These are phyloP conservation scores for Ramularia collo-cygni DNA, from an alignment of 2,329 filamentous ascomycete genomes.

Conservation along the genomic window DNA sequence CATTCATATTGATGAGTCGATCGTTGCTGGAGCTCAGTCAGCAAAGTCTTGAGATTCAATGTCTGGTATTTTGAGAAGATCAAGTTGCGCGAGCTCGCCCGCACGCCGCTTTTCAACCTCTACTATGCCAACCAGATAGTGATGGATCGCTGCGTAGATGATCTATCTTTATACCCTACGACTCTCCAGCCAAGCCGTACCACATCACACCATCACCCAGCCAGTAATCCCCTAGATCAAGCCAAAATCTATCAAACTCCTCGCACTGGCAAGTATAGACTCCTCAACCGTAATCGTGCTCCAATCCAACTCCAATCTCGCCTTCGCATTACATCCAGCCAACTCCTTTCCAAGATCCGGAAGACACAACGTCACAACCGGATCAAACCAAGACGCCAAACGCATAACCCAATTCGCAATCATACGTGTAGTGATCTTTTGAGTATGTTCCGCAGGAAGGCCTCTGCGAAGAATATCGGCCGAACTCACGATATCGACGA, in stretches of 20 bases:
- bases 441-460: constrained; percentile 11
- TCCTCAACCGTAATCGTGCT: constrained; percentile 12
- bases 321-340: constrained; percentile 13
- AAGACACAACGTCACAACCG: constrained; percentile 15
- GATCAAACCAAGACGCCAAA: constrained; percentile 16
- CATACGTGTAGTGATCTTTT: constrained; percentile 12
- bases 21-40: too few relatives aligned
- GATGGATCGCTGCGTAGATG: too few relatives aligned
- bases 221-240: background rate
- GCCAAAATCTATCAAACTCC: constrained; percentile 14
- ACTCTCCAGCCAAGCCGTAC: too few relatives aligned
- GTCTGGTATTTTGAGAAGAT: too few relatives aligned
- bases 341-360: constrained; percentile 16
- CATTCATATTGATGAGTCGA: too few relatives aligned
- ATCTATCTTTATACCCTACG: too few relatives aligned
- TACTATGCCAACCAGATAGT: too few relatives aligned
- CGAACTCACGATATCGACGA: constrained; percentile 11
- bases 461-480: constrained; percentile 12
- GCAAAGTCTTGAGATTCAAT: too few relatives aligned
- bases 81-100: too few relatives aligned
- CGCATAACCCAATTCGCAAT: constrained; percentile 17
- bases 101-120: too few relatives aligned
- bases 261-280: constrained; percentile 12
- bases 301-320: constrained; percentile 13
- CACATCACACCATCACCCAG: too few relatives aligned